Base-by-base conservation (phyloP, 352 stramenopile species). In the Phytophthora lateralis region DNA sequence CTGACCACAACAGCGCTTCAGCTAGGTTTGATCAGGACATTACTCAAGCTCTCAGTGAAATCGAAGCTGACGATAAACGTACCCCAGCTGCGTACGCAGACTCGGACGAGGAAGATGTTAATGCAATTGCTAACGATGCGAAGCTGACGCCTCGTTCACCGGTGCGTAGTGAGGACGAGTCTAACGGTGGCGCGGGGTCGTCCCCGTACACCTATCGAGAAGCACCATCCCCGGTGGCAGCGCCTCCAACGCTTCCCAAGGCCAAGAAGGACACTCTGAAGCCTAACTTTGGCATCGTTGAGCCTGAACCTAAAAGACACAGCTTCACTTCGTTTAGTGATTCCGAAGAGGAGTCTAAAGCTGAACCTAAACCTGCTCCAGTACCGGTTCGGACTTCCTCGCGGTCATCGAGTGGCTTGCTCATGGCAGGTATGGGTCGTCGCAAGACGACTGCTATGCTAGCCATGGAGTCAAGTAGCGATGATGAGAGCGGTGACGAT, bases 301-400 rank as follows among this genome's bases (percentile, higher is more conserved):
- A 85, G 38, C 73, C 61, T 37, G 63, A 54, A 61, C 84, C 78
- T 17, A 91, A 88, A 45, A 77, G 78, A 26, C 74, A 77, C 48
- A 96, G 88, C 54, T 96, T 96, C 39, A 93, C 78, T 18, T 96
- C 88, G 24, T 96, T 96, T 63, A 85, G 83, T 44, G 82, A 92
- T 41, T 94, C 85, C 20, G 88, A 96, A 50, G 83, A 93, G 60
- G 85, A 93, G 53, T 76, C 79, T 1, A 94, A 94, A 62, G 69
- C 71, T 4, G 81, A 93, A 44, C 82, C 76, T 7, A 82, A 89
- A 38, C 73, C 80, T 47, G 48, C 55, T n/a, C 66, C 63, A 14
- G 64, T 81, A n/a, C 77, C 78, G 8, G 68, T 75, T 6, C 78
- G 74, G 15, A 63, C 47, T 35, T 70, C 68, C 39, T 75, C 73